Evolutionary conservation across 176 grass and related monocot species (phyloP).

Genomic region (Bromus sterilis): DNA sequence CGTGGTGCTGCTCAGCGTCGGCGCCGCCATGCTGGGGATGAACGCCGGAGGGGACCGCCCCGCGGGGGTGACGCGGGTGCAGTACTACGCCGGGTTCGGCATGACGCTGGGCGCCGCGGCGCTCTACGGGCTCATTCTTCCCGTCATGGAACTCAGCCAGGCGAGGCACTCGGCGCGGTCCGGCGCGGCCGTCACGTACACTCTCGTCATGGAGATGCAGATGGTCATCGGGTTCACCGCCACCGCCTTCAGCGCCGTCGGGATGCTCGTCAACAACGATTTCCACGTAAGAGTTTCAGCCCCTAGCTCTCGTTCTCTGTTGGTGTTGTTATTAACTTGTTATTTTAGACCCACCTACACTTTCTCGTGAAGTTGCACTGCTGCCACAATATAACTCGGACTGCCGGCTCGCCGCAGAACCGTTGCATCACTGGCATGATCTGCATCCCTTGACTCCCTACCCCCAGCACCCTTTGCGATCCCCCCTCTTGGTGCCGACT

Average conservation of each 20-base stretch:
- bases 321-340: not conserved
- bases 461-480: too few relatives aligned
- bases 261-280: slow-evolving; percentile 72
- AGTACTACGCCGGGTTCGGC: slow-evolving; percentile 60
- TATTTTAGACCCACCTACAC: not conserved
- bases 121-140: slow-evolving; percentile 49
- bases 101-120: slow-evolving; percentile 61
- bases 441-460: not conserved
- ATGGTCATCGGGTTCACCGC: slow-evolving; percentile 56
- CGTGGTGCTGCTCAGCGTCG: slow-evolving; percentile 58
- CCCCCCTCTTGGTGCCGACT: not conserved
- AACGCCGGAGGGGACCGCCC: slow-evolving; percentile 45
- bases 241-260: slow-evolving; percentile 45
- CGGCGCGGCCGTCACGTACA: slow-evolving; percentile 34
- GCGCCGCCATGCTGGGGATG: slow-evolving; percentile 60
- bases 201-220: slow-evolving; percentile 84
- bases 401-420: not conserved
- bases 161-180: slow-evolving; percentile 34
- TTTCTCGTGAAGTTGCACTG: not conserved
- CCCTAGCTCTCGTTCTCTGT: not conserved
- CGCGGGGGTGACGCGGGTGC: slow-evolving; percentile 27
- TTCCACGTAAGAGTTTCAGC: slow-evolving; percentile 44
- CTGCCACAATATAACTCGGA: not conserved
- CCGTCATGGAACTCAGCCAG: slow-evolving; percentile 67
- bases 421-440: too few relatives aligned